Percentiles rank a stretch among this genome's conserved stretches.
These are phyloP conservation scores for Diaporthe caulivora DNA, from an alignment of 2,329 filamentous ascomycete genomes.

Conservation along the genomic window DNA sequence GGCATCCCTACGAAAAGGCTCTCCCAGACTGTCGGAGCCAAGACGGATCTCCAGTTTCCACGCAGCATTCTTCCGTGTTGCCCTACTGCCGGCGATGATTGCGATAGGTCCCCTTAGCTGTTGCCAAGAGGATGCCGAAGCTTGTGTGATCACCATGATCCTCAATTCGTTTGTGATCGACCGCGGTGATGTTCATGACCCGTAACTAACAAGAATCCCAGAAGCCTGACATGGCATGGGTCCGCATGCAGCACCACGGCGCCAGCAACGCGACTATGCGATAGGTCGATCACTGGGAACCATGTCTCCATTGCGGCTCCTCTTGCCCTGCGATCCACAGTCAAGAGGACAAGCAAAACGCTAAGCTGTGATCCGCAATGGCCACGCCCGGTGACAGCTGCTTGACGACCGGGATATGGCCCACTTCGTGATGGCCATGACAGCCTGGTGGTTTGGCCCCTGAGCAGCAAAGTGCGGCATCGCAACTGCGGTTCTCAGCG, in stretches of 20 bases:
- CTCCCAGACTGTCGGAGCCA: slow-evolving; percentile 34
- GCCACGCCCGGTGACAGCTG: slow-evolving; percentile 24
- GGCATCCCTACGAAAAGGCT: background rate
- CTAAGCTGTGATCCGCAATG: slow-evolving; percentile 18
- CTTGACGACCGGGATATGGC: slow-evolving; percentile 19
- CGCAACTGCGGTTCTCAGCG: slow-evolving; percentile 1
- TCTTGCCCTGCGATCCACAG: background rate
- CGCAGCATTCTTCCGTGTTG: slow-evolving; percentile 4
- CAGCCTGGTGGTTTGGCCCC: slow-evolving; percentile 7
- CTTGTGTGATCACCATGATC: slow-evolving; percentile 25
- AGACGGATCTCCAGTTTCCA: slow-evolving; percentile 31
- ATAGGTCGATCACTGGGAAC: slow-evolving; percentile 19
- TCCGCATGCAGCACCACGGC: background rate
- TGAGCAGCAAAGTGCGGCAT: slow-evolving; percentile 26
- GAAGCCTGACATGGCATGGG: slow-evolving; percentile 21
- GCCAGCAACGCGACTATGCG: slow-evolving; percentile 4
- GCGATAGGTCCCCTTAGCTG: slow-evolving; percentile 28
- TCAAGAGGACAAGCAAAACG: slow-evolving; percentile 18
- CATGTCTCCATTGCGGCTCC: slow-evolving; percentile 15
- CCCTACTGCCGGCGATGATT: background rate
- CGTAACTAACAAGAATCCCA: slow-evolving; percentile 7
- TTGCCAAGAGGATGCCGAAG: slow-evolving; percentile 31
- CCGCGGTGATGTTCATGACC: slow-evolving; percentile 22
- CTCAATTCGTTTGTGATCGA: slow-evolving; percentile 34
- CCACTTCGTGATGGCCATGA: background rate